Evolutionary conservation across 2,329 filamentous ascomycete genomes (phyloP).

Genomic region (Setomelanomma holmii): DNA sequence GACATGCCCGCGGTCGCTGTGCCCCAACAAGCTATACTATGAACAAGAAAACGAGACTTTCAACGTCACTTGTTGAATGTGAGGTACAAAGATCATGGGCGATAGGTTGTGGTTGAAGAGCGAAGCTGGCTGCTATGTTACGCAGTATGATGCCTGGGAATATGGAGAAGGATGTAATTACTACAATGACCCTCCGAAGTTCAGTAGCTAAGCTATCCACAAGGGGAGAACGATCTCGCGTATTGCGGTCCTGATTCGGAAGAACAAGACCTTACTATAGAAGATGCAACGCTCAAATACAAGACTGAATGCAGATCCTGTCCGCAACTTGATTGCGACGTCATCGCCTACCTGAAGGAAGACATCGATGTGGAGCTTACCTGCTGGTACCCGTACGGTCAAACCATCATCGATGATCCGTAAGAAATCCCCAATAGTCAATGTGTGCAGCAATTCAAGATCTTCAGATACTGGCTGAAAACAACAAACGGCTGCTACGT

Average conservation of each 20-base stretch:
- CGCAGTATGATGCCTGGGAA: conserved; percentile 37
- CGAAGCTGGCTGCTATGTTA: conserved; percentile 37
- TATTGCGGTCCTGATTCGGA: conserved; percentile 38
- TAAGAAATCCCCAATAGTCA: conserved; percentile 12
- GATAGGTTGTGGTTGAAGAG: conserved; percentile 37
- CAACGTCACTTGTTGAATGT: conserved; percentile 40
- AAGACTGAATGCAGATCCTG: conserved; percentile 39
- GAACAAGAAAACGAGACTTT: conserved; percentile 13
- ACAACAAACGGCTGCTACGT: conserved; percentile 45
- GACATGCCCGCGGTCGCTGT: conserved; percentile 38
- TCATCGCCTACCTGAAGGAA: conserved; percentile 28
- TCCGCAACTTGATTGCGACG: conserved; percentile 28
- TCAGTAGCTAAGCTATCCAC: neutral
- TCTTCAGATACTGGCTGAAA: conserved; percentile 33
- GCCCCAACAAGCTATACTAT: conserved; percentile 33
- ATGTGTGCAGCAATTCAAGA: neutral
- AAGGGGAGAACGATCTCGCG: conserved; percentile 29
- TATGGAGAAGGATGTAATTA: conserved; percentile 33
- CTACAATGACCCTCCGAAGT: neutral
- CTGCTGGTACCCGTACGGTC: conserved; percentile 35
- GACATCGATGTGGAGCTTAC: conserved; percentile 37
- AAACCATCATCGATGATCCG: conserved; percentile 37
- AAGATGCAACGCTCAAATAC: conserved; percentile 33
- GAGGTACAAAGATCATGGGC: conserved; percentile 37
- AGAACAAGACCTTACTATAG: conserved; percentile 29